phyloP scores from a whole-genome alignment of 345 rosid genomes.

The Microthlaspi erraticum region DNA sequence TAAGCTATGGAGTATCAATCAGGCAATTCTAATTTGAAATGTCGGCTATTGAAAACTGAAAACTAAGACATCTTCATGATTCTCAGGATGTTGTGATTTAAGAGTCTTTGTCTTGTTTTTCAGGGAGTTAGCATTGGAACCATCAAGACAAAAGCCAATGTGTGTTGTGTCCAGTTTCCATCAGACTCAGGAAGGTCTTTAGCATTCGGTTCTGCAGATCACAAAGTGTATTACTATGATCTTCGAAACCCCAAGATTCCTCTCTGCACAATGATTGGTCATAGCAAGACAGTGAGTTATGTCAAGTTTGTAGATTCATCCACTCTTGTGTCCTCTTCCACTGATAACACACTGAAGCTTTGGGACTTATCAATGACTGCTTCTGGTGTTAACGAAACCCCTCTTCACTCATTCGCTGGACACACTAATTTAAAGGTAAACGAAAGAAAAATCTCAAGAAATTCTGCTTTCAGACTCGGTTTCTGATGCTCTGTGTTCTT shows the following conservation, averaged over 20 bases:
- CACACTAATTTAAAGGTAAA: conserved; percentile 87
- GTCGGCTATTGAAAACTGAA: conserved; percentile 74
- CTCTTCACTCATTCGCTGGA: conserved; percentile 84
- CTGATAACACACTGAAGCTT: conserved; percentile 94
- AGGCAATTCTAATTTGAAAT: conserved; percentile 96
- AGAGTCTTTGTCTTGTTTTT: conserved; percentile 52
- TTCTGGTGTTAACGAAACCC: conserved; percentile 72
- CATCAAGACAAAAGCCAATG: conserved; percentile 90
- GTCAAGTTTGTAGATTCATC: conserved; percentile 82
- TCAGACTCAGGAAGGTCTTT: conserved; percentile 74
- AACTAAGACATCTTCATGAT: conserved; percentile 47
- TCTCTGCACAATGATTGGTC: conserved; percentile 81
- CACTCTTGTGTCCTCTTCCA: conserved; percentile 86
- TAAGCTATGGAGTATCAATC: conserved; percentile 99
- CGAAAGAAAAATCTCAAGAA: not conserved
- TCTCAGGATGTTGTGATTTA: conserved; percentile 46
- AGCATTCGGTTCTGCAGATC: conserved; percentile 98
- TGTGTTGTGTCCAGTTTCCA: conserved; percentile 94
- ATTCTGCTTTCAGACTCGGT: conserved; percentile 6
- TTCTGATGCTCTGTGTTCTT: conserved; percentile 28
- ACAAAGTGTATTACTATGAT: conserved; percentile 87
- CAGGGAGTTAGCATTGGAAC: conserved; percentile 90
- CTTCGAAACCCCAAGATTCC: conserved; percentile 83
- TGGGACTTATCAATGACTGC: conserved; percentile 87
- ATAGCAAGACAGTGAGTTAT: conserved; percentile 88